These are phyloP conservation scores for Venturia aucupariae DNA, from an alignment of 2,329 filamentous ascomycete species.

Conservation along the genomic window DNA sequence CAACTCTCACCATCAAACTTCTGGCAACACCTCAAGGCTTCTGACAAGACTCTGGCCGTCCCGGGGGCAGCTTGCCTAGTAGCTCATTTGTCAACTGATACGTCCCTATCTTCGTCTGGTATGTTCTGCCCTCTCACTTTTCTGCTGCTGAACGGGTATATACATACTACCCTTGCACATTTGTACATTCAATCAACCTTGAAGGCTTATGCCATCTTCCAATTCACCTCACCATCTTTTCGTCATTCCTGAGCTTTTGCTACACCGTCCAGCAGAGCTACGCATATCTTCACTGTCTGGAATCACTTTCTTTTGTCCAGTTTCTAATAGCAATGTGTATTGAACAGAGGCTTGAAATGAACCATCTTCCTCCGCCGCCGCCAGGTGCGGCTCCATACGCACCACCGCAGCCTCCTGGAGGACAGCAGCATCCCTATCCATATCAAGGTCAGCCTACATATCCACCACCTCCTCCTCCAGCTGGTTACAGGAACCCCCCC, in stretches of 20 bases:
- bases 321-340: neutral
- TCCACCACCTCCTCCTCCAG: neutral
- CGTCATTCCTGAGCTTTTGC: neutral
- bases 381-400: constrained; percentile 11
- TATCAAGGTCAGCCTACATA: neutral
- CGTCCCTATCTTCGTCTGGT: neutral
- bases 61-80: no score
- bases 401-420: constrained; percentile 8
- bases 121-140: neutral
- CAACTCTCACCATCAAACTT: neutral
- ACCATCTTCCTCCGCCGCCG: constrained; percentile 13
- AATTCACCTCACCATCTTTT: neutral
- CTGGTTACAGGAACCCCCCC: neutral
- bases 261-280: neutral
- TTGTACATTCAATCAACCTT: neutral
- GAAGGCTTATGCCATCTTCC: no score
- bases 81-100: neutral
- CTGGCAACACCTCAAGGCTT: neutral
- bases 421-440: constrained; percentile 6
- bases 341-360: neutral
- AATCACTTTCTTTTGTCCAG: neutral
- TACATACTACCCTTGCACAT: neutral
- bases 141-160: neutral
- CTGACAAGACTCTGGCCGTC: neutral
- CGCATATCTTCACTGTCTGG: neutral